phyloP scores from a whole-genome alignment of 1,284 basidiomycete genomes.

The Kwoniella shivajii region DNA sequence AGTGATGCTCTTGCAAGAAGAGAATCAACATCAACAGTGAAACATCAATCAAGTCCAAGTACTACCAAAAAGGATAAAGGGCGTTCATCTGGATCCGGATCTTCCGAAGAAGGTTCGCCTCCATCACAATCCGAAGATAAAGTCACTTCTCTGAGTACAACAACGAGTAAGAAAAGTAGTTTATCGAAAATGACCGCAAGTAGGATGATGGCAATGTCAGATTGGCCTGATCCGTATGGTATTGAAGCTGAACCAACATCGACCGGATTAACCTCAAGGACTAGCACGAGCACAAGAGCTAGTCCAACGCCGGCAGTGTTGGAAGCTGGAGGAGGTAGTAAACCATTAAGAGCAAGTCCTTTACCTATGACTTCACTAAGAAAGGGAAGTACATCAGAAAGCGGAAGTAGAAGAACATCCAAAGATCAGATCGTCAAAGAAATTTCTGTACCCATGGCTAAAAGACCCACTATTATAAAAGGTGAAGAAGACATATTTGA shows the following conservation, averaged over 20 bases:
- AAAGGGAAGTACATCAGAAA: not conserved
- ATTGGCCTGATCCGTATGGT: constrained; percentile 23
- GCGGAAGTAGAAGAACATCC: not conserved
- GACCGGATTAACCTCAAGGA: constrained; percentile 5
- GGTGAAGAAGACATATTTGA: constrained; percentile 16
- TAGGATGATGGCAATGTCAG: constrained; percentile 14
- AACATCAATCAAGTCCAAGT: not conserved
- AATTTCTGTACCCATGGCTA: not conserved
- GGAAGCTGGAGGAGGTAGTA: not conserved
- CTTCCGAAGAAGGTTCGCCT: not conserved
- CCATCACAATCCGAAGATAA: not conserved
- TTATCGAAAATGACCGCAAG: constrained; percentile 14
- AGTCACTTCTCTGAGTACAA: not conserved
- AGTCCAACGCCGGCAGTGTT: not conserved
- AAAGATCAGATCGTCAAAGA: not conserved
- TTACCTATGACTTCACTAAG: constrained; percentile 2
- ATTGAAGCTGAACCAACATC: constrained; percentile 13
- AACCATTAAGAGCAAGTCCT: constrained; percentile 2
- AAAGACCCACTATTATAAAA: not conserved
- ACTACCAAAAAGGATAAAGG: not conserved
- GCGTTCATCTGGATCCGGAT: not conserved
- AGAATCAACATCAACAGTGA: constrained; percentile 9
- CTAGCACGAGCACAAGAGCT: not conserved
- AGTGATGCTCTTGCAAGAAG: constrained; percentile 10
- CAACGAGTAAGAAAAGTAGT: constrained; percentile 16